Percentiles rank a stretch among this genome's conserved stretches.
phyloP scores from a whole-genome alignment of 441 rosid species.

The Raphanus hybrid region DNA sequence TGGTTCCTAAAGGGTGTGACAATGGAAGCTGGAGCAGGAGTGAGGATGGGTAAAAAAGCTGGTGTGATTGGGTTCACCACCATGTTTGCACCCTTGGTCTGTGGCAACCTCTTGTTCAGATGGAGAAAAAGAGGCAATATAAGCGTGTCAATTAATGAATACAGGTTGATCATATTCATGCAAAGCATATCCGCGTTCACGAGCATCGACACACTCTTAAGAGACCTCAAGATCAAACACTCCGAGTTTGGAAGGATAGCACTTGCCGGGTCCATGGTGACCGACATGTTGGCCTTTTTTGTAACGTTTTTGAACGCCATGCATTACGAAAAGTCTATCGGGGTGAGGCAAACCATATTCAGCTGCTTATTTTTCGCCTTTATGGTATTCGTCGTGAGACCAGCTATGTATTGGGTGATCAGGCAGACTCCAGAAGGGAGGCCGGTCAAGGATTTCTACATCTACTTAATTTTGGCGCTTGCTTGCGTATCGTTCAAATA shows the following conservation, averaged over 20 bases:
- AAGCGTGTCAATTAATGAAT: slow-evolving; percentile 10
- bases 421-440: slow-evolving; percentile 53
- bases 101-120: slow-evolving; percentile 12
- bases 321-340: neutral
- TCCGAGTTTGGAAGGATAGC: slow-evolving; percentile 69
- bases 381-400: slow-evolving; percentile 34
- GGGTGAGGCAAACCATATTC: neutral
- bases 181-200: slow-evolving; percentile 54
- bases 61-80: slow-evolving; percentile 45
- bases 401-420: slow-evolving; percentile 50
- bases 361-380: neutral
- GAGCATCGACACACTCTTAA: slow-evolving; percentile 46
- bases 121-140: slow-evolving; percentile 13
- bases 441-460: slow-evolving; percentile 37
- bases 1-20: slow-evolving; percentile 57
- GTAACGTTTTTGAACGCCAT: slow-evolving; percentile 21
- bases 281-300: slow-evolving; percentile 36
- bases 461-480: slow-evolving; percentile 26
- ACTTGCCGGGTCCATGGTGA: slow-evolving; percentile 45
- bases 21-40: slow-evolving; percentile 46
- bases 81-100: slow-evolving; percentile 41
- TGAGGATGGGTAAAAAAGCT: slow-evolving; percentile 40
- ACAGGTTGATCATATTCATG: slow-evolving; percentile 31
- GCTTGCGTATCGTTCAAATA: slow-evolving; percentile 23
- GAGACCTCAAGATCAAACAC: slow-evolving; percentile 59